Evolutionary conservation across 768 basidiomycete species (phyloP), one percentile per base, ranked within the genome.

Genomic region (Boletus sp.): DNA sequence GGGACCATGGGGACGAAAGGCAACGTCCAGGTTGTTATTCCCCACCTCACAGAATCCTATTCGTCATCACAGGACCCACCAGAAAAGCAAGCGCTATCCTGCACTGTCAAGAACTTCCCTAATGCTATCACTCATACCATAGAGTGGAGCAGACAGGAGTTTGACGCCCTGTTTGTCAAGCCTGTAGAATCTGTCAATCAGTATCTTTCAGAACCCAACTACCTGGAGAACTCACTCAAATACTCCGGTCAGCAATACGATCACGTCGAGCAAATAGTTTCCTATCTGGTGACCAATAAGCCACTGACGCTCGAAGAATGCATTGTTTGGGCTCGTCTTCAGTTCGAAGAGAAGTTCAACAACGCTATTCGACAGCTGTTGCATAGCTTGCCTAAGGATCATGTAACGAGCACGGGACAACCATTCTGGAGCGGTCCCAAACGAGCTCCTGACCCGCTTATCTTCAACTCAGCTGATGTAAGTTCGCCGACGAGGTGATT

Each of bases 351-450:
- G 55, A 92, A 90, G 70, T 99, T 92, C 72, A 90, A 83, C 77
- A 94, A 95, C 67, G 84, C 90, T 45, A 98, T 98, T 71, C 86
- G 86, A 57, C 97, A 99, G 71, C 77, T 99, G 36, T 72, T 99
- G 45, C 93, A 84, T 79, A 97, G 92, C 74, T 78, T 99, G 63
- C 97, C 97, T 11, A 96, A 94, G 72, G 97, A 99, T 70, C 89
- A 90, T 39, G 76, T 90, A 47, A 94, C 95, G 8, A 92, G 84
- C 67, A 89, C 86, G 18, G 97, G 97, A 6, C 92, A 94, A 64
- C 95, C 94, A 11, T 99, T 99, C 83, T 99, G 97, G 97, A 95
- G 93, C 64, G 94, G 95, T 18, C 97, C 97, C 3, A 99, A 99
- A 79, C 85, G 97, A 58, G 96, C 95, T 7, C 97, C 97, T 12